Evolutionary conservation across 1,284 basidiomycete genomes (phyloP).

Genomic region (Leccinum subrobustum): DNA sequence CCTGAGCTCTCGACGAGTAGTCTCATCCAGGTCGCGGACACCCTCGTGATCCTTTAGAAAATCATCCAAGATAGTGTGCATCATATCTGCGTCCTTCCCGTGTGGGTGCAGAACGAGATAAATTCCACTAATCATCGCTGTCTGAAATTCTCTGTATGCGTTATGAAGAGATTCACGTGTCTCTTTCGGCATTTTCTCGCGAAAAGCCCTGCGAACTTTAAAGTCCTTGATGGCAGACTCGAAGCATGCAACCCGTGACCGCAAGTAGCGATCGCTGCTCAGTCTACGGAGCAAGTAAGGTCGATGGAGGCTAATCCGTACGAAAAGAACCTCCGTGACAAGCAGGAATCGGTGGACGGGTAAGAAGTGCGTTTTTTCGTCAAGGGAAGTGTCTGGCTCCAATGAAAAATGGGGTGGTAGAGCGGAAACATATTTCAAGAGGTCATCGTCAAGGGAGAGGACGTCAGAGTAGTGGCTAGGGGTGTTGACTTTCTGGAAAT

Average conservation of each 20-base stretch:
- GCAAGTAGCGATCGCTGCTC: constrained; percentile 71
- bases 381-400: constrained; percentile 78
- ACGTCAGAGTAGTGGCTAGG: constrained; percentile 87
- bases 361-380: constrained; percentile 61
- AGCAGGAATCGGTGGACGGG: constrained; percentile 78
- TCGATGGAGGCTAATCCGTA: constrained; percentile 75
- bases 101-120: constrained; percentile 76
- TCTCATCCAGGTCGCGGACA: constrained; percentile 71
- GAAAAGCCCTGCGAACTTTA: constrained; percentile 65
- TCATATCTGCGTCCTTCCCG: constrained; percentile 62
- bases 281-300: constrained; percentile 76
- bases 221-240: constrained; percentile 79
- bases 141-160: constrained; percentile 81
- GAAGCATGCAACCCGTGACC: constrained; percentile 75
- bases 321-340: constrained; percentile 77
- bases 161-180: constrained; percentile 69
- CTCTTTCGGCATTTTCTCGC: constrained; percentile 57
- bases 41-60: constrained; percentile 75
- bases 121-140: constrained; percentile 83
- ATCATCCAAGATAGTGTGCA: constrained; percentile 75
- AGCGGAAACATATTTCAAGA: constrained; percentile 73
- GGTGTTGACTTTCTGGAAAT: constrained; percentile 88
- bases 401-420: constrained; percentile 79
- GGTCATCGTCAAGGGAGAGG: constrained; percentile 79
- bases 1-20: constrained; percentile 74